Evolutionary conservation across 2,329 filamentous ascomycete genomes (phyloP).

Genomic region (Botryotinia calthae): DNA sequence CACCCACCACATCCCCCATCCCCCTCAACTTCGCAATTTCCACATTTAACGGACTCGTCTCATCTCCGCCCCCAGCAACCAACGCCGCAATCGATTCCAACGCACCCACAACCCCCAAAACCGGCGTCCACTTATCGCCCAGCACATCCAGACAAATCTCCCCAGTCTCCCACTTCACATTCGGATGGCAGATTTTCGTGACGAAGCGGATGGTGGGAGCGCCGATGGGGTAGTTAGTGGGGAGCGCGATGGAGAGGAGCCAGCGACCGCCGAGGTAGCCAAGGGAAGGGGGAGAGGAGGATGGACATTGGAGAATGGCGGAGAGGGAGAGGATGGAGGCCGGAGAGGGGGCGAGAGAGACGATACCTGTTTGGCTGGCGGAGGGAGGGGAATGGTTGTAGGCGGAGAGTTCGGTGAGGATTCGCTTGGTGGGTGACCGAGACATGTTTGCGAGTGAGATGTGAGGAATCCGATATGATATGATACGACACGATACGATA

Average conservation of each 20-base stretch:
- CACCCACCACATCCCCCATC: constrained; percentile 64
- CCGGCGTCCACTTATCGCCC: constrained; percentile 75
- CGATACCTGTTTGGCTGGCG: constrained; percentile 55
- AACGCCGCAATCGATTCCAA: constrained; percentile 71
- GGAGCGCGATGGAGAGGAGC: constrained; percentile 76
- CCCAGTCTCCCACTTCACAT: constrained; percentile 70
- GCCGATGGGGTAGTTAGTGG: constrained; percentile 71
- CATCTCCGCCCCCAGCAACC: constrained; percentile 64
- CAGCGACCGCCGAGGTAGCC: constrained; percentile 63
- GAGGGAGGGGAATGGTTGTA: constrained; percentile 40
- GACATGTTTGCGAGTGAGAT: constrained; percentile 19
- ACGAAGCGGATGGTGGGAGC: constrained; percentile 77
- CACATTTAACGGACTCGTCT: constrained; percentile 70
- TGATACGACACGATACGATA: background rate
- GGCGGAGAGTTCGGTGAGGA: constrained; percentile 56
- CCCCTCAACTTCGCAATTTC: constrained; percentile 70
- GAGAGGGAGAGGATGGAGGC: constrained; percentile 54
- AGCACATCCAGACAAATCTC: constrained; percentile 94
- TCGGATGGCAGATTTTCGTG: constrained; percentile 85
- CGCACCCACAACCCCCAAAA: constrained; percentile 76
- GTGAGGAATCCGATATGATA: background rate
- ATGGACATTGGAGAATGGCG: constrained; percentile 46
- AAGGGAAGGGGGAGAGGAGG: constrained; percentile 60
- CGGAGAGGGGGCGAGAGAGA: constrained; percentile 54
- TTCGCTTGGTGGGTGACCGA: constrained; percentile 50